A percentile compares a stretch with the other conserved stretches of the same genome.
These are phyloP conservation scores for Salix viminalis DNA, from an alignment of 345 rosid genomes.

Conservation along the genomic window DNA sequence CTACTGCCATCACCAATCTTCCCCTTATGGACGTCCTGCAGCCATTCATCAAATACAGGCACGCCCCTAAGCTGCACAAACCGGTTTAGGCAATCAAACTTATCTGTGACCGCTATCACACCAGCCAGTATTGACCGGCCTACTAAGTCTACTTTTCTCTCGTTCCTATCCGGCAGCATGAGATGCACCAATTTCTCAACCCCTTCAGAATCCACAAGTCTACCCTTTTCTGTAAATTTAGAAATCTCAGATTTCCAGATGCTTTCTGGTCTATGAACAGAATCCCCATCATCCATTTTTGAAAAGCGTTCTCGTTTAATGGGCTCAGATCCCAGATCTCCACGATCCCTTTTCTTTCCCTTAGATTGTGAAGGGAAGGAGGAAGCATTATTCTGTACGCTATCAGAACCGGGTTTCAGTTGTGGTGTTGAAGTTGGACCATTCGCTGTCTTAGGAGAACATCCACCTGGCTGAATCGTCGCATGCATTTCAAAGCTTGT, in stretches of 20 bases:
- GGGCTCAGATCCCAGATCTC: constrained; percentile 66
- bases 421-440: constrained; percentile 75
- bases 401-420: constrained; percentile 60
- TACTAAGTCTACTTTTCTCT: constrained; percentile 62
- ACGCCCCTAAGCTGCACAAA: constrained; percentile 85
- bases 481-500: constrained; percentile 74
- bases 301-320: constrained; percentile 57
- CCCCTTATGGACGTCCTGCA: constrained; percentile 90
- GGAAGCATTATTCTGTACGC: constrained; percentile 49
- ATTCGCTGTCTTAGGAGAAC: constrained; percentile 69
- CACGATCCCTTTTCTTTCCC: constrained; percentile 92
- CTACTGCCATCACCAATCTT: constrained; percentile 63
- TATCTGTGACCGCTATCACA: constrained; percentile 76
- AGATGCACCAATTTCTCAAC: constrained; percentile 80
- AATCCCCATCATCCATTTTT: constrained; percentile 61
- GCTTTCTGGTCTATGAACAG: constrained; percentile 53
- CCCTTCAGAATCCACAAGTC: constrained; percentile 69
- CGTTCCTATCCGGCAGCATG: constrained; percentile 62
- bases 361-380: constrained; percentile 63
- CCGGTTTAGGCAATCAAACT: constrained; percentile 63
- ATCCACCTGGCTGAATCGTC: constrained; percentile 67
- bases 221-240: constrained; percentile 72
- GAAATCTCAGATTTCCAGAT: constrained; percentile 57
- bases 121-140: constrained; percentile 63
- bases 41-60: constrained; percentile 91